phyloP scores from a whole-genome alignment of 2,329 filamentous ascomycete species.

The Mycosphaerella sp. region DNA sequence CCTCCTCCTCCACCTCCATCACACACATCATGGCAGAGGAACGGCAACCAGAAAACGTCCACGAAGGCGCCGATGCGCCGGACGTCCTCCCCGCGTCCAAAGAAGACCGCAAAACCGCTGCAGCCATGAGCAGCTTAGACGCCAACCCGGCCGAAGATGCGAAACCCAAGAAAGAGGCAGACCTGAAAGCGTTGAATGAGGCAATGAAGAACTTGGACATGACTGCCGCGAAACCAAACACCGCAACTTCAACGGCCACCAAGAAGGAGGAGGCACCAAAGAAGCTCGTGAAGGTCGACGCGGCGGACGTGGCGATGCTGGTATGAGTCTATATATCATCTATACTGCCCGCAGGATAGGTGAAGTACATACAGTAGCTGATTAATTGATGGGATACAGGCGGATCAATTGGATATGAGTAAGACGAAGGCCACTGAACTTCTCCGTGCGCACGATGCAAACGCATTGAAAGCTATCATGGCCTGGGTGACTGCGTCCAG shows the following conservation, averaged over 20 bases:
- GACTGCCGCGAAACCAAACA: conserved; percentile 43
- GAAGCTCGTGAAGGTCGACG: conserved; percentile 62
- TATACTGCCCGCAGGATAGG: not conserved
- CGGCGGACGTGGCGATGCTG: conserved; percentile 63
- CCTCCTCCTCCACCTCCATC: not conserved
- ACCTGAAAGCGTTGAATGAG: conserved; percentile 63
- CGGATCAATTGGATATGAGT: conserved; percentile 64
- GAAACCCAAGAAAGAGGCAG: conserved; percentile 53
- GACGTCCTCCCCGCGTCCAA: conserved; percentile 54
- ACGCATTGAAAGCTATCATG: conserved; percentile 60
- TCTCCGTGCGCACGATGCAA: conserved; percentile 64
- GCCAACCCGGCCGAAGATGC: conserved; percentile 45
- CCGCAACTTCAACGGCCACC: conserved; percentile 31
- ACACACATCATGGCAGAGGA: conserved; percentile 49
- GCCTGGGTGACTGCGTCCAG: conserved; percentile 41
- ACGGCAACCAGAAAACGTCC: conserved; percentile 53
- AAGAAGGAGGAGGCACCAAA: conserved; percentile 33
- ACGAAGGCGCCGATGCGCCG: conserved; percentile 55
- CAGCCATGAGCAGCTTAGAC: conserved; percentile 66
- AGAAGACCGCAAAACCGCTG: conserved; percentile 71
- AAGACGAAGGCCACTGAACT: conserved; percentile 70
- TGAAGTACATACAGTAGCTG: not conserved
- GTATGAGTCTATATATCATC: conserved; percentile 43
- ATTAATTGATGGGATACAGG: conserved; percentile 36
- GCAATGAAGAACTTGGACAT: conserved; percentile 60